These are phyloP conservation scores for Sporothrix curviconia DNA, from an alignment of 2,329 filamentous ascomycete species.

Conservation along the genomic window DNA sequence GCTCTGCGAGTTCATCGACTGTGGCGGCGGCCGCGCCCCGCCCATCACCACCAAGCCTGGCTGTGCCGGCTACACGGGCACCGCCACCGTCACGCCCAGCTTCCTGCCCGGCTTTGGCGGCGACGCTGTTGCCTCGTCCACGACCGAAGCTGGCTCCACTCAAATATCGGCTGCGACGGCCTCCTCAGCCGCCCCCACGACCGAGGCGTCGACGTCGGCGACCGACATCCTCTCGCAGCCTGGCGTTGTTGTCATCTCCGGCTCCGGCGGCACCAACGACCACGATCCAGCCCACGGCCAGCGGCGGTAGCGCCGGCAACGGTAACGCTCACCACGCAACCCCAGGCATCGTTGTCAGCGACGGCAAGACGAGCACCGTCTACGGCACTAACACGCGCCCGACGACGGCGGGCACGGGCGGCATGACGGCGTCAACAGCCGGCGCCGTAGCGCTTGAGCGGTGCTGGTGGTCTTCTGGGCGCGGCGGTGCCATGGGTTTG, in stretches of 20 bases:
- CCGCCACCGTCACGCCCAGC: slow-evolving; percentile 45
- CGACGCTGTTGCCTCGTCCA: slow-evolving; percentile 9
- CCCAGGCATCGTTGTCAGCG: slow-evolving; percentile 7
- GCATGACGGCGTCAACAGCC: not conserved
- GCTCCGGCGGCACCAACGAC: not conserved
- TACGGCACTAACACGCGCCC: slow-evolving; percentile 13
- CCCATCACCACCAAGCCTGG: slow-evolving; percentile 58
- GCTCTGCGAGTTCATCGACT: slow-evolving; percentile 59
- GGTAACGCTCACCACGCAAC: not conserved
- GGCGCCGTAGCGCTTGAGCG: not conserved
- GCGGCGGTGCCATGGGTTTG: slow-evolving; percentile 1
- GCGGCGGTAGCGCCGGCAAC: not conserved
- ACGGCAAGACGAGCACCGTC: slow-evolving; percentile 13
- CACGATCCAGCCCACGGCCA: no score
- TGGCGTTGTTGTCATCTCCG: not conserved
- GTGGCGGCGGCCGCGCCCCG: slow-evolving; percentile 59
- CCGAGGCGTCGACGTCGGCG: not conserved
- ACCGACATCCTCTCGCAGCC: not conserved
- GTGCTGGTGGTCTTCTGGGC: not conserved
- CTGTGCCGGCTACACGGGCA: slow-evolving; percentile 50
- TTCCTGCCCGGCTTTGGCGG: slow-evolving; percentile 37
- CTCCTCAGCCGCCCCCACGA: not conserved
- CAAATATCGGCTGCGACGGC: not conserved
- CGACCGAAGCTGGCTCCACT: not conserved
- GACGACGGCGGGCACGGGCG: not conserved